Evolutionary conservation across 768 basidiomycete genomes (phyloP).

Genomic region (Boletus rubropictus): DNA sequence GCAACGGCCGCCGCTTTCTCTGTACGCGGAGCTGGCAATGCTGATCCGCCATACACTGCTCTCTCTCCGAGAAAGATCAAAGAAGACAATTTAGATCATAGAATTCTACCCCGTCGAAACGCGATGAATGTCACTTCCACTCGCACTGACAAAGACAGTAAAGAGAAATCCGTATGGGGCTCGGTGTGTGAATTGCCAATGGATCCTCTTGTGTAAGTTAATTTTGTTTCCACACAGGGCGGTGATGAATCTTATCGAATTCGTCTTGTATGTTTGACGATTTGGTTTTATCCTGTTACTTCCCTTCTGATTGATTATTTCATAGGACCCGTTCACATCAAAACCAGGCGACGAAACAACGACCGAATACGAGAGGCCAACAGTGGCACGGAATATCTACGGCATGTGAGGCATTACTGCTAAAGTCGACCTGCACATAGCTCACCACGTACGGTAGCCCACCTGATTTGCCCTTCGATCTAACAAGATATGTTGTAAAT

Average conservation of each 20-base stretch:
- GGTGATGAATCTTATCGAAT: too few relatives aligned
- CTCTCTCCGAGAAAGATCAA: too few relatives aligned
- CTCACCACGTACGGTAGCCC: not conserved
- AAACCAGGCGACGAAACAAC: not conserved
- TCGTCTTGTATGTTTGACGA: too few relatives aligned
- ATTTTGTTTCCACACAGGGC: too few relatives aligned
- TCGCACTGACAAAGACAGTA: not conserved
- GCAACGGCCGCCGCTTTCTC: constrained; percentile 28
- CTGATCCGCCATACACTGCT: constrained; percentile 28
- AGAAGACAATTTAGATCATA: too few relatives aligned
- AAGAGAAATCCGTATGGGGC: too few relatives aligned
- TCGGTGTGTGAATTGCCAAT: too few relatives aligned
- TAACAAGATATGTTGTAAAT: not conserved
- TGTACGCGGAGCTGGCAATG: constrained; percentile 23
- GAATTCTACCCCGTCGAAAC: too few relatives aligned
- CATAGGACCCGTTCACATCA: not conserved
- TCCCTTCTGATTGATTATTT: not conserved
- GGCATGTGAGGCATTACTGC: not conserved
- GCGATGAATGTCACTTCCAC: too few relatives aligned
- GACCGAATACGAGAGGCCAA: too few relatives aligned
- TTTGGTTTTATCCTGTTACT: too few relatives aligned
- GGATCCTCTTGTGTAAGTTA: too few relatives aligned
- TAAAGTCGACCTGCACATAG: not conserved
- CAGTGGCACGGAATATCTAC: not conserved
- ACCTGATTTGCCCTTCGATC: not conserved